A percentile compares a stretch with the other conserved stretches of the same genome.
These are phyloP conservation scores for Lactarius sanguifluus DNA, from an alignment of 768 basidiomycete species.

Conservation along the genomic window DNA sequence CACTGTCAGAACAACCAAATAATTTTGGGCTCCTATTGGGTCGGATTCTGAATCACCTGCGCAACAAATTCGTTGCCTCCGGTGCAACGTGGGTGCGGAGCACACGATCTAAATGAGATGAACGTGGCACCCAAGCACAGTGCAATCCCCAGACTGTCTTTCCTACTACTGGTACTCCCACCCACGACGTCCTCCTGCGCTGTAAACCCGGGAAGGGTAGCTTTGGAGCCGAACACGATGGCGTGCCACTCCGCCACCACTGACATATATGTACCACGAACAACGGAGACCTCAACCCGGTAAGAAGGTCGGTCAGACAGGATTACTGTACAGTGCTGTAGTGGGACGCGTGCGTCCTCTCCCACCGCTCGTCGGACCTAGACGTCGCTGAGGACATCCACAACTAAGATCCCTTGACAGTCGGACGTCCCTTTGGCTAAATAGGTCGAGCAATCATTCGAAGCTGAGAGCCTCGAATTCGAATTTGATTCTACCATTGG, in stretches of 20 bases:
- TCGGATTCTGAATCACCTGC: background rate
- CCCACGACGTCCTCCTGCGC: background rate
- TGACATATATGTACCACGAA: background rate
- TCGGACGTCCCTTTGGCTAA: constrained; percentile 15
- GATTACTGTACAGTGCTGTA: background rate
- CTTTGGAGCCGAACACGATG: background rate
- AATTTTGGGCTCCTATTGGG: background rate
- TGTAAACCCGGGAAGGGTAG: background rate
- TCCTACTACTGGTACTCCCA: background rate
- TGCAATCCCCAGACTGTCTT: background rate
- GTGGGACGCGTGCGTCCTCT: background rate
- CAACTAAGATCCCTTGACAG: constrained; percentile 23
- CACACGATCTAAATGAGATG: background rate
- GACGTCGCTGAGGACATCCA: background rate
- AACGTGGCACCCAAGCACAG: background rate
- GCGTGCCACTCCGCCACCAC: background rate
- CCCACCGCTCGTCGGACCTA: background rate
- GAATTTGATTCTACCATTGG: background rate
- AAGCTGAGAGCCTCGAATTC: constrained; percentile 5
- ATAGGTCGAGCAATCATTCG: background rate
- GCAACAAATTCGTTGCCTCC: constrained; percentile 3
- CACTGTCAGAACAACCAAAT: background rate
- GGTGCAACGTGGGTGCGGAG: background rate
- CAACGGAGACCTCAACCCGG: background rate
- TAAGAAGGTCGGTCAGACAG: background rate